These are phyloP conservation scores for Medicago arabica DNA, from an alignment of 306 rosid genomes.

Conservation along the genomic window DNA sequence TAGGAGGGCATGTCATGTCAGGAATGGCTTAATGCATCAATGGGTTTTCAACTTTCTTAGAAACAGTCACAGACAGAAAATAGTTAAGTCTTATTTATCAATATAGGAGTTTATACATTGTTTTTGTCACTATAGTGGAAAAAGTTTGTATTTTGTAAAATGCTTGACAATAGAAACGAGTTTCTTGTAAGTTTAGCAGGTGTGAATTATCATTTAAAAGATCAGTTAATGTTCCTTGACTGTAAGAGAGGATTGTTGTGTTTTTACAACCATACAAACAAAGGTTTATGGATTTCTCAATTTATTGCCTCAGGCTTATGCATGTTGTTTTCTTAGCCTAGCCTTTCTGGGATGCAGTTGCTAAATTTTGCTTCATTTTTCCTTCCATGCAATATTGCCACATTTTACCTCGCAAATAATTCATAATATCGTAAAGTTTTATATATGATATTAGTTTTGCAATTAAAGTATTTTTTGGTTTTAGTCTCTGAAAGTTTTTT, in stretches of 20 bases:
- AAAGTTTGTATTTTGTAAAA: too few relatives aligned
- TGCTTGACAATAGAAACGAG: too few relatives aligned
- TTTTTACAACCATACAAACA: not conserved
- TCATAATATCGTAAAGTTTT: too few relatives aligned
- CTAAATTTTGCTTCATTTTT: not conserved
- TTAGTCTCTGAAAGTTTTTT: too few relatives aligned
- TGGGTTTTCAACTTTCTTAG: conserved; percentile 89
- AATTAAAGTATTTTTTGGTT: too few relatives aligned
- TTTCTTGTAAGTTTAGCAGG: conserved; percentile 22
- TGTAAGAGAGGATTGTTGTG: conserved; percentile 16
- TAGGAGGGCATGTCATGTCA: conserved; percentile 67
- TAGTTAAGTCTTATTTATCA: conserved; percentile 26
- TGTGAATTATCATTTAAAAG: conserved; percentile 20
- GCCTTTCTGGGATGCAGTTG: not conserved
- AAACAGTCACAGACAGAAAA: conserved; percentile 56
- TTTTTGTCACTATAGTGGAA: too few relatives aligned
- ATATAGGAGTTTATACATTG: conserved; percentile 36
- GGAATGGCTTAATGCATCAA: conserved; percentile 78
- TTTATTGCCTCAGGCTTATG: conserved; percentile 3
- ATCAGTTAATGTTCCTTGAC: conserved; percentile 33
- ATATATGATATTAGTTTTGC: too few relatives aligned
- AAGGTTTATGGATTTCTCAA: not conserved
- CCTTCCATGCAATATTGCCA: not conserved
- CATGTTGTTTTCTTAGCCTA: not conserved
- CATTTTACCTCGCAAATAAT: too few relatives aligned